Base-by-base conservation (phyloP, 139 green algal genomes). In the Chlorella sorokiniana region DNA sequence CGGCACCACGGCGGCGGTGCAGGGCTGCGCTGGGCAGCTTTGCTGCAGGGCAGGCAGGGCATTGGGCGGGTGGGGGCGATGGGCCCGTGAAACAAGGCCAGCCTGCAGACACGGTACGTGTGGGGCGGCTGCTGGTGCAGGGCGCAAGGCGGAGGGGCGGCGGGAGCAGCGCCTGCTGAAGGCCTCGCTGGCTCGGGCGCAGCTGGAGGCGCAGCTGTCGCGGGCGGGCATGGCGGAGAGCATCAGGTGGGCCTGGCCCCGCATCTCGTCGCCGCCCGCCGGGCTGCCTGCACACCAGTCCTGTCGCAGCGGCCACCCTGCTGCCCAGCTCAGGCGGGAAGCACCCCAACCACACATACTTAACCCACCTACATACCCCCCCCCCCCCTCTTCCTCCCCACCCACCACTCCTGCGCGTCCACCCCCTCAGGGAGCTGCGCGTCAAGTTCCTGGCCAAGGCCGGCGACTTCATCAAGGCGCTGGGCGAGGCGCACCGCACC, bases 401-500 rank as follows among this genome's bases (percentile, higher is more conserved):
- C 44, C 10, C 11, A 29, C 22, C 29, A 14, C 41, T 44, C 20
- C 33, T 20, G 14, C 35, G 29, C 69, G 7, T 41, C 22, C 33
- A 7, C 7, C 8, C 35, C 20, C 45, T 44, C 70, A 88, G 72
- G 18, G 64, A 82, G 14, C 74, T 86, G 72, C 63, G 42, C 38
- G 35, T 27, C 2, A 44, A 80, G 37, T 86, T 86, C 56, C 35
- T 81, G 35, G 48, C 16, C 4, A 42, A 45, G 25, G 59, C 54
- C 38, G 61, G 33, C 7, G 84, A 88, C 27, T 88, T 88, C 61
- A 62, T 83, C 35, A 48, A n/a, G 7, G 35, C 69, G 31, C 81
- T 91, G 65, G 76, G 75, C 27, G 86, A 86, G 23, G 74, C 86
- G n/a, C 80, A 91, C 70, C 73, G 71, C 61, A 20, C 63, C 3